Percentiles rank a stretch among this genome's conserved stretches.
Conservation (phyloP, 257 asterid species). For the Capsicum baccatum region DNA sequence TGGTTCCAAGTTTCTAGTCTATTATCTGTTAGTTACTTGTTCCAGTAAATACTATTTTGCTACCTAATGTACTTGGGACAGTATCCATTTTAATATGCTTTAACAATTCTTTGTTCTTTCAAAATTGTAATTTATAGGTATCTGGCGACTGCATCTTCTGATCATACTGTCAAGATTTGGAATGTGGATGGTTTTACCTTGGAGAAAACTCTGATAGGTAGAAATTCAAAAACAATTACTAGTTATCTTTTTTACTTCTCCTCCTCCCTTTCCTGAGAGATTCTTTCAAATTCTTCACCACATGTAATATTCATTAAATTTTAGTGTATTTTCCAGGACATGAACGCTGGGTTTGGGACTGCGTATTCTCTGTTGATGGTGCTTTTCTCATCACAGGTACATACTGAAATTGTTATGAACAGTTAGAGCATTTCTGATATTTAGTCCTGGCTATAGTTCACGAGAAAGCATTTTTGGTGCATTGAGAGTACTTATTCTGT, state of each 20-base stretch:
- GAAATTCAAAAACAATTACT: neutral
- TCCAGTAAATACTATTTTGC: slow-evolving; percentile 11
- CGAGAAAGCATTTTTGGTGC: neutral
- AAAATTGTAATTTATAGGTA: slow-evolving; percentile 51
- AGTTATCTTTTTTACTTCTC: neutral
- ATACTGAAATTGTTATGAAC: neutral
- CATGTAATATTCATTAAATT: slow-evolving; percentile 18
- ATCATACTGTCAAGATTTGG: slow-evolving; percentile 93
- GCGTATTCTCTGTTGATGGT: slow-evolving; percentile 96
- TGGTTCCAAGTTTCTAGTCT: neutral
- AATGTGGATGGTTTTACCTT: slow-evolving; percentile 91
- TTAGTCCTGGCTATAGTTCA: neutral
- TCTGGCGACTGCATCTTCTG: slow-evolving; percentile 94
- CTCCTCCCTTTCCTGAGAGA: neutral
- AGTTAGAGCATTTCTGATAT: neutral
- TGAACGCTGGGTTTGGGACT: slow-evolving; percentile 98
- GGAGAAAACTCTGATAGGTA: slow-evolving; percentile 84
- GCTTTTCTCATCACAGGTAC: slow-evolving; percentile 92
- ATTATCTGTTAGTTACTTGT: slow-evolving; percentile 1
- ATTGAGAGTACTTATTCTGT: neutral
- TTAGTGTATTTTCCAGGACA: slow-evolving; percentile 63
- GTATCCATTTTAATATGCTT: slow-evolving; percentile 14
- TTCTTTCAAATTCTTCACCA: neutral
- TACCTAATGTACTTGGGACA: neutral
- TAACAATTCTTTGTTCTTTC: neutral